Conservation (phyloP, 257 asterid genomes). For the Plantago elongata region DNA sequence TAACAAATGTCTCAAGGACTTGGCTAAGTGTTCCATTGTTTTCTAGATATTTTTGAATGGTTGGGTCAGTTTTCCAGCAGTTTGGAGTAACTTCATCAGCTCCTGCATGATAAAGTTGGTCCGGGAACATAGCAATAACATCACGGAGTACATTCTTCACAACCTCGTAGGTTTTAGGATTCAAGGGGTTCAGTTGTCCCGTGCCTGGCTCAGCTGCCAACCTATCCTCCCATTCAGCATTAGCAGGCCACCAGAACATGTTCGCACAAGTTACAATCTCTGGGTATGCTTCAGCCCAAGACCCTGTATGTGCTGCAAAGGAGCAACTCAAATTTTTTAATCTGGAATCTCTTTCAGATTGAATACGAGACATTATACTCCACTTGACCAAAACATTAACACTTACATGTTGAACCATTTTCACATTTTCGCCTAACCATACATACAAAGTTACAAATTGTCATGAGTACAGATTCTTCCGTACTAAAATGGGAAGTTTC, state of each 20-base stretch:
- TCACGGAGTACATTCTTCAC: constrained; percentile 53
- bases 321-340: too few species aligned
- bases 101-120: constrained; percentile 69
- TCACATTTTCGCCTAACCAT: too few species aligned
- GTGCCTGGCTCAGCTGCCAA: constrained; percentile 88
- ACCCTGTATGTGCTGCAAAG: constrained; percentile 82
- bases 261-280: constrained; percentile 74
- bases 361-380: too few species aligned
- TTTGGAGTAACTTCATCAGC: constrained; percentile 72
- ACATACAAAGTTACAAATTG: too few species aligned
- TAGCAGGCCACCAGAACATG: constrained; percentile 88
- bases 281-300: constrained; percentile 92
- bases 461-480: not conserved
- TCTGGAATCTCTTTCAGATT: too few species aligned
- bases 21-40: constrained; percentile 68
- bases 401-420: too few species aligned
- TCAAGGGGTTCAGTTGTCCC: constrained; percentile 83
- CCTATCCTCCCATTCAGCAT: constrained; percentile 46
- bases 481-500: too few species aligned
- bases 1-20: constrained; percentile 56
- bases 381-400: too few species aligned
- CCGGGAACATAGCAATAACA: constrained; percentile 65
- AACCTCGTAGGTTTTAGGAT: constrained; percentile 60
- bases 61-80: constrained; percentile 74
- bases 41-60: constrained; percentile 45